Conservation (phyloP, 345 rosid genomes). For the Salix caprea region DNA sequence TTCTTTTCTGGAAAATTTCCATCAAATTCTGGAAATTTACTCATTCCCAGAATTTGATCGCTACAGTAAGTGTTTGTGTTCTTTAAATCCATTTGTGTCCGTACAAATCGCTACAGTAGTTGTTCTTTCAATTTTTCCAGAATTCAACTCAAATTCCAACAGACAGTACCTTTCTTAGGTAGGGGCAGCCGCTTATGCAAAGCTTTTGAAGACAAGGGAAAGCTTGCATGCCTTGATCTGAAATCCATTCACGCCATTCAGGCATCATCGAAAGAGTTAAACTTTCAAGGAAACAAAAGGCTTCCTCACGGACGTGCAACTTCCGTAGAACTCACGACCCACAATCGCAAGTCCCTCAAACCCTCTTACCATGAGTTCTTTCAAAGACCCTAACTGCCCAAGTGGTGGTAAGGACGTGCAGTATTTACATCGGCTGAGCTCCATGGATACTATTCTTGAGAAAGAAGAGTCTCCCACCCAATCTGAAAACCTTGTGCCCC, state of each 20-base stretch:
- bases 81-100: no score
- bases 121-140: no score
- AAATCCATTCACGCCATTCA: constrained; percentile 2
- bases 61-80: no score
- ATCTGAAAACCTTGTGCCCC: constrained; percentile 4
- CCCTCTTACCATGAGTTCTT: not conserved
- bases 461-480: constrained; percentile 2
- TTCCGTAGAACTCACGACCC: constrained; percentile 1
- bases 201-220: constrained; percentile 11
- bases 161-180: not conserved
- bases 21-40: no score
- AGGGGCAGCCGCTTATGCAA: not conserved
- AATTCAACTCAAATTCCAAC: no score
- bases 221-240: not conserved
- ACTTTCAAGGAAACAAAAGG: not conserved
- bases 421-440: not conserved
- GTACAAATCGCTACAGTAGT: no score
- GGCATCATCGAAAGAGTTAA: not conserved
- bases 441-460: not conserved
- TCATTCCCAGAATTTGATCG: no score
- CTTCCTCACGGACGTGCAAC: not conserved
- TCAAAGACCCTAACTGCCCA: constrained; percentile 12
- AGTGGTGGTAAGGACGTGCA: constrained; percentile 6
- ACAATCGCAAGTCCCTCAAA: not conserved
- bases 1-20: no score